Base-by-base conservation (phyloP, 2,329 filamentous ascomycete genomes). In the Ophiostoma angusticollis region DNA sequence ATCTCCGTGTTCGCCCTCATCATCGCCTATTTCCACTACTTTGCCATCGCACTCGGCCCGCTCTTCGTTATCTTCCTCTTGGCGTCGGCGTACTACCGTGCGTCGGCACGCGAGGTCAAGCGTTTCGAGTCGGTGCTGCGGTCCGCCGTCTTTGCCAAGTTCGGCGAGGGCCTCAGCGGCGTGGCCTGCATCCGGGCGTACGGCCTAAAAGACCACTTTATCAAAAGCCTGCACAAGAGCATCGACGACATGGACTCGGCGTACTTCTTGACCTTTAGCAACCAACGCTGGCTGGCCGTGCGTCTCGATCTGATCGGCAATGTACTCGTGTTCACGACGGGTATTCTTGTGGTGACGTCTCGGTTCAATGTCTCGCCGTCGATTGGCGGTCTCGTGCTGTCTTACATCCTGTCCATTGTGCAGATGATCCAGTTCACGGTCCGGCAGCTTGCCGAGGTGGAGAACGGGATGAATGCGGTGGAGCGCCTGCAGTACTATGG, bases 381-480 rank as follows among this genome's bases (percentile, higher is more conserved):
- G 35, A 93, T 85, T 40, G 80, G 76, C 32, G 91, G 91, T 16
- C 65, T 96, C 28, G 86, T 96, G 0, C 69, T 98, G 17, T 91
- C 83, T 33, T 96, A 96, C 58, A 93, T 96, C 53, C 70, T 98
- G 14, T 74, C 80, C 12, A 93, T 95, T 52, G 86, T 93, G 14
- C 84, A 93, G 58, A 86, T 95, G 81, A 80, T 96, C 47, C 89
- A 95, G 55, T 95, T 95, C 58, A 89, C 85, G 1, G 84, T 96
- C 14, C 76, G 91, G 14, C 89, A 96, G 59, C 69, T 95, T 7
- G 89, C 89, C 19, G 89, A 95, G 58, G 85, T 96, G 8, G 89
- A 96, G 59, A 96, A 95, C 60, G 85, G 87, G 54, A 96, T 96
- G 89, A 96, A 95, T 57, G 80, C 87, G 0, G 91, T 93, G 0